phyloP scores from a whole-genome alignment of 2,329 filamentous ascomycete species.

The Clonostachys rosea region DNA sequence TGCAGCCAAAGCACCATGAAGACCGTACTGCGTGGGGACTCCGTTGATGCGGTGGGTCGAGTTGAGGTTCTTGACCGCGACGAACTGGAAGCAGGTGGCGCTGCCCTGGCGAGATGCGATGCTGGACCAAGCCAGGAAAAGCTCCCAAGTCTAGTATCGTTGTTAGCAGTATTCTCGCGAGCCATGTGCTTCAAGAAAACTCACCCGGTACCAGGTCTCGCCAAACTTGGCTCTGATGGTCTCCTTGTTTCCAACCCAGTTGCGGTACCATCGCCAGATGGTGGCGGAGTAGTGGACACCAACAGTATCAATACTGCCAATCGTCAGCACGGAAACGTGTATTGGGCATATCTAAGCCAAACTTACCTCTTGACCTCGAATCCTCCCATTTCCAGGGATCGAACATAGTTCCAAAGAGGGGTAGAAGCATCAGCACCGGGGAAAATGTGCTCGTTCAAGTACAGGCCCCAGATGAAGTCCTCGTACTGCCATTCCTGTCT shows the following conservation, averaged over 20 bases:
- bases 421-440: conserved; percentile 94
- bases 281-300: conserved; percentile 97
- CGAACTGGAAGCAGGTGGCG: conserved; percentile 84
- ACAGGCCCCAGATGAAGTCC: conserved; percentile 95
- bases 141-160: conserved; percentile 74
- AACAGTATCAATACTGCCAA: conserved; percentile 70
- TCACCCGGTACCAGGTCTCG: conserved; percentile 88
- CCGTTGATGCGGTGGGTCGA: conserved; percentile 78
- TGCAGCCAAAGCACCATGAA: conserved; percentile 52
- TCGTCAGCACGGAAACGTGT: not conserved
- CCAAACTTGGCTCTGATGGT: conserved; percentile 96
- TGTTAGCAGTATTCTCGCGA: not conserved
- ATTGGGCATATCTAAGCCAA: not conserved
- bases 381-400: conserved; percentile 69
- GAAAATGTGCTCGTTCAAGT: conserved; percentile 99
- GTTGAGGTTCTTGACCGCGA: conserved; percentile 86
- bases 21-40: conserved; percentile 61
- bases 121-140: conserved; percentile 81
- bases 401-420: conserved; percentile 82
- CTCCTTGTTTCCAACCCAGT: conserved; percentile 92
- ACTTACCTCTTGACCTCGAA: conserved; percentile 68
- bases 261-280: conserved; percentile 96
- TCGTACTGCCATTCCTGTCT: conserved; percentile 97
- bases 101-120: conserved; percentile 80
- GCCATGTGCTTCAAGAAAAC: conserved; percentile 17